Percentiles rank a stretch among this genome's conserved stretches.
Evolutionary conservation across 2,329 filamentous ascomycete species (phyloP).

Genomic region (Fusarium duplospermum): DNA sequence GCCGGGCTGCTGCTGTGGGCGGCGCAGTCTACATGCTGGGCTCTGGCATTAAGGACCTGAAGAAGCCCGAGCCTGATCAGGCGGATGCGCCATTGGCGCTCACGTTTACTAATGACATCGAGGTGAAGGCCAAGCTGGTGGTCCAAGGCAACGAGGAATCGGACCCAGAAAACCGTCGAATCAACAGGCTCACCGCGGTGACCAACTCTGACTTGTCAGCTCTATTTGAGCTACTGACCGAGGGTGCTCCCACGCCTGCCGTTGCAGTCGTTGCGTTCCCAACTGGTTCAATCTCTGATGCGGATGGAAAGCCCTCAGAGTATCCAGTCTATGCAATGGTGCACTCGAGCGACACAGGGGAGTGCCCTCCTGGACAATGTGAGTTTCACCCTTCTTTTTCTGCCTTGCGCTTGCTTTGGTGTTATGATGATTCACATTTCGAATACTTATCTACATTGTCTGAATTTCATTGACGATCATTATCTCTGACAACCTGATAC

Average conservation of each 20-base stretch:
- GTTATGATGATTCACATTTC: conserved; percentile 84
- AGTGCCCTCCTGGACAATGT: conserved; percentile 92
- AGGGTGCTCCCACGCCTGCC: conserved; percentile 81
- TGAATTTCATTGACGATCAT: conserved; percentile 89
- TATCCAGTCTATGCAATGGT: conserved; percentile 71
- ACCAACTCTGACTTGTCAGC: conserved; percentile 72
- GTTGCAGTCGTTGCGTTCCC: conserved; percentile 78
- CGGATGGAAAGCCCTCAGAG: conserved; percentile 49
- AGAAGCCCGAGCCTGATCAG: conserved; percentile 30
- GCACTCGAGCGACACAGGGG: conserved; percentile 91
- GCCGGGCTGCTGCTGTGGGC: conserved; percentile 89
- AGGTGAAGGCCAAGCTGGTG: conserved; percentile 66
- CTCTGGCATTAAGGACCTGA: conserved; percentile 66
- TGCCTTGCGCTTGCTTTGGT: conserved; percentile 50
- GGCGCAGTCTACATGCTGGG: conserved; percentile 91
- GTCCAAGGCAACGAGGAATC: conserved; percentile 57
- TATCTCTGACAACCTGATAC: conserved; percentile 91
- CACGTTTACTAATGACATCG: conserved; percentile 67
- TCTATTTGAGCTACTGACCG: conserved; percentile 77
- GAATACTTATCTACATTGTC: conserved; percentile 99
- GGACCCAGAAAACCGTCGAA: conserved; percentile 45
- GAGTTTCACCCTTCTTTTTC: conserved; percentile 62
- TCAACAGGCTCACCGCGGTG: conserved; percentile 75
- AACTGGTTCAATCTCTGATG: conserved; percentile 56
- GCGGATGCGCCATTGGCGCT: conserved; percentile 54